Evolutionary conservation across 2,329 filamentous ascomycete genomes (phyloP).

Genomic region (Colletotrichum phormii): DNA sequence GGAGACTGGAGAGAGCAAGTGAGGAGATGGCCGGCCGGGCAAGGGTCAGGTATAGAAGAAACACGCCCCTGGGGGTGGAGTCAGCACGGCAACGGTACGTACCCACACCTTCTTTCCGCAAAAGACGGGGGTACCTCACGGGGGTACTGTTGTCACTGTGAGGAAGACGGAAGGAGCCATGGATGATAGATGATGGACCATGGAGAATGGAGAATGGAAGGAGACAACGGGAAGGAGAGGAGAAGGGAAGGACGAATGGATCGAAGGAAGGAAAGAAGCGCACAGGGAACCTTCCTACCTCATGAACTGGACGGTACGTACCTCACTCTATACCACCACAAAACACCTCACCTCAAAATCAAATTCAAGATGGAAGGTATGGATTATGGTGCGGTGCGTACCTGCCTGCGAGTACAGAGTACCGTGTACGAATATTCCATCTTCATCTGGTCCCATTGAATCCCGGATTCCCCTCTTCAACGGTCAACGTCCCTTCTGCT

Average conservation of each 20-base stretch:
- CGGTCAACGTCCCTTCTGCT: too few relatives aligned
- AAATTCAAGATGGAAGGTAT: too few relatives aligned
- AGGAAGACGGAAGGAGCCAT: not conserved
- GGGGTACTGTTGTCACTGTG: not conserved
- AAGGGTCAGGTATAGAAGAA: not conserved
- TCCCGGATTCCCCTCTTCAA: not conserved
- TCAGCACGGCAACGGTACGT: not conserved
- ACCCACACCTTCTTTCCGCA: slow-evolving; percentile 14
- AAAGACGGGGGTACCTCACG: not conserved
- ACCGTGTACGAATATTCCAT: not conserved
- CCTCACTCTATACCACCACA: not conserved
- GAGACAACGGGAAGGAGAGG: not conserved
- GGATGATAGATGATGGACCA: slow-evolving; percentile 3
- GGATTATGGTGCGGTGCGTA: too few relatives aligned
- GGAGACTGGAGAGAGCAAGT: not conserved
- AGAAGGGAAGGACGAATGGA: not conserved
- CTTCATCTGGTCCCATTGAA: not conserved
- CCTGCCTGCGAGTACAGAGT: too few relatives aligned
- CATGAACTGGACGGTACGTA: not conserved
- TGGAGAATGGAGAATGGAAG: not conserved
- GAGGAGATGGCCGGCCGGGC: not conserved
- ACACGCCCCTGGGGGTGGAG: slow-evolving; percentile 27
- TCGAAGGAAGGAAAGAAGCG: not conserved
- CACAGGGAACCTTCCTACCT: not conserved
- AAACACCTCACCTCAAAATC: too few relatives aligned